Conservation (phyloP, 768 basidiomycete species). For the Trametes gibbosa region DNA sequence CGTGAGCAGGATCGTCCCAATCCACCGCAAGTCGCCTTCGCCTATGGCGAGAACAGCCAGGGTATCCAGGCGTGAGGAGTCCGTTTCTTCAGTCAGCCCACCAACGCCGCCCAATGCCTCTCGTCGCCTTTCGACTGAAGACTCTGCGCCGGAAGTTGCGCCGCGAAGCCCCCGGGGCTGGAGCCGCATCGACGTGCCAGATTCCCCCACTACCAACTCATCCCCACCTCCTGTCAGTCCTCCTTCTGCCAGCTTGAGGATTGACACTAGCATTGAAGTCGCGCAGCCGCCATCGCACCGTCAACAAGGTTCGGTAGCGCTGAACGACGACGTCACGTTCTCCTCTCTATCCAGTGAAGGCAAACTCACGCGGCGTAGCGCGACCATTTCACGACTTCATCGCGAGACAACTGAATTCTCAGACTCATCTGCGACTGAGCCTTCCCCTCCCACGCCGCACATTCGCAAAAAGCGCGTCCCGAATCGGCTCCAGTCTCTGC, state of each 20-base stretch:
- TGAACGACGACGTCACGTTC: constrained; percentile 31
- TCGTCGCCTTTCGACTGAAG: constrained; percentile 21
- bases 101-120: constrained; percentile 26
- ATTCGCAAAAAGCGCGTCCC: constrained; percentile 53
- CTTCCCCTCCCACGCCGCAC: constrained; percentile 39
- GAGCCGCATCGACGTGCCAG: constrained; percentile 32
- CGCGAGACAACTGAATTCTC: constrained; percentile 39
- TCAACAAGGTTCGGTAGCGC: constrained; percentile 34
- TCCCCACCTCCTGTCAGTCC: constrained; percentile 41
- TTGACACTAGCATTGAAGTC: constrained; percentile 29
- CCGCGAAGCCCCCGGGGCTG: constrained; percentile 28
- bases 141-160: constrained; percentile 6
- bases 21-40: constrained; percentile 68
- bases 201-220: constrained; percentile 39
- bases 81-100: constrained; percentile 40
- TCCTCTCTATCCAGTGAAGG: constrained; percentile 6
- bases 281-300: constrained; percentile 27
- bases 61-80: constrained; percentile 36
- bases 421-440: constrained; percentile 45
- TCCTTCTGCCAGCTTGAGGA: constrained; percentile 28
- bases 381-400: constrained; percentile 18
- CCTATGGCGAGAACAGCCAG: constrained; percentile 58
- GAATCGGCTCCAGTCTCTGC: constrained; percentile 46
- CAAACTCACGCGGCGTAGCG: constrained; percentile 13
- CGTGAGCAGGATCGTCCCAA: constrained; percentile 53